phyloP scores from a whole-genome alignment of 169 alveolate species.

The Neospora caninum region DNA sequence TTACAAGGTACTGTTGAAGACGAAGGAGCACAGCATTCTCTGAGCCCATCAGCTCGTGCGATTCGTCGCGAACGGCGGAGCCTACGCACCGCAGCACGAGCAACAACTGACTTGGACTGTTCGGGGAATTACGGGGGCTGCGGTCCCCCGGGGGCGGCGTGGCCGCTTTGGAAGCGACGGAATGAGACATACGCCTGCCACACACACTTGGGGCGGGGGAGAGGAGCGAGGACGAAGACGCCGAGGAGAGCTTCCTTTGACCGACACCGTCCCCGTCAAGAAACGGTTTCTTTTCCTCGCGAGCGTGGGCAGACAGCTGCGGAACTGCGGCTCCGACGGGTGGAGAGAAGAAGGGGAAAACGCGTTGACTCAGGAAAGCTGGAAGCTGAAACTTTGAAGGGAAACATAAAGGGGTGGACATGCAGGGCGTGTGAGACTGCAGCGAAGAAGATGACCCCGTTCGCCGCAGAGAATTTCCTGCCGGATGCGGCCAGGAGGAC shows the following conservation, averaged over 20 bases:
- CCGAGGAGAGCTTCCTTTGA: not conserved
- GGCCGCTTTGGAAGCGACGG: not conserved
- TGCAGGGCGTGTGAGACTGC: too few relatives aligned
- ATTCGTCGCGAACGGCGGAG: not conserved
- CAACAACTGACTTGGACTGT: conserved; percentile 10
- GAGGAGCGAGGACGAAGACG: not conserved
- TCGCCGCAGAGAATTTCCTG: too few relatives aligned
- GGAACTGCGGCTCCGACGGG: not conserved
- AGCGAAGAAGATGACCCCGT: too few relatives aligned
- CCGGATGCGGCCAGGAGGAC: too few relatives aligned
- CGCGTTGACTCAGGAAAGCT: not conserved
- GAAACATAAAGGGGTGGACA: not conserved
- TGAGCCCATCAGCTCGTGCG: not conserved
- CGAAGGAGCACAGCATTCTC: not conserved
- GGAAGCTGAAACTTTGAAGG: not conserved
- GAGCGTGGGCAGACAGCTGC: not conserved
- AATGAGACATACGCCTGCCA: not conserved
- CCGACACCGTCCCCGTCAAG: not conserved
- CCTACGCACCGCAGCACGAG: not conserved
- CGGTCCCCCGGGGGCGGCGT: not conserved
- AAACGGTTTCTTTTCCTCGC: not conserved
- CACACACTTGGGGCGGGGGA: not conserved
- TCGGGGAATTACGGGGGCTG: not conserved
- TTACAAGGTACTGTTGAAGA: conserved; percentile 38
- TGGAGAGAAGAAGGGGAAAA: not conserved